These are phyloP conservation scores for Bauhinia variegata DNA, from an alignment of 306 rosid genomes.

Conservation along the genomic window DNA sequence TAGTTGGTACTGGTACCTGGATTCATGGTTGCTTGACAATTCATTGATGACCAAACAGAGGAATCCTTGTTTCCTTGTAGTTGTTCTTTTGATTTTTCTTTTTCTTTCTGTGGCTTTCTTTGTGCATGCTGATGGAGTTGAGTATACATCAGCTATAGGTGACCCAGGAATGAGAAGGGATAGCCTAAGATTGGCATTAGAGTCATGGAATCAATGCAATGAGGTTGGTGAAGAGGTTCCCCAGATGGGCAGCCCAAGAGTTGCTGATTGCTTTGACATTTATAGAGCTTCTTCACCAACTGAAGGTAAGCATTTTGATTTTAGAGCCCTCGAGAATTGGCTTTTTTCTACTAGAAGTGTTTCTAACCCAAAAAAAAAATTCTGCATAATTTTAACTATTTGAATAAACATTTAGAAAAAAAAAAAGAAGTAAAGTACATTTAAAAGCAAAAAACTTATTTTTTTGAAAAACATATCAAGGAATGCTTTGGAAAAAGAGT, in stretches of 20 bases:
- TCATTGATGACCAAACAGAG: conserved; percentile 15
- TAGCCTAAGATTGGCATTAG: conserved; percentile 56
- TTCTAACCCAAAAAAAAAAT: too few relatives aligned
- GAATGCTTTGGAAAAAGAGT: too few relatives aligned
- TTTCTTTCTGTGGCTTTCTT: not conserved
- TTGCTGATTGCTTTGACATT: conserved; percentile 61
- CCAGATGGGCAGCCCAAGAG: conserved; percentile 62
- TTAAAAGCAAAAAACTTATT: too few relatives aligned
- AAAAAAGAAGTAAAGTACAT: too few relatives aligned
- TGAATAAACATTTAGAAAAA: too few relatives aligned
- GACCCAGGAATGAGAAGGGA: conserved; percentile 66
- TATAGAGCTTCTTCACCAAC: conserved; percentile 22
- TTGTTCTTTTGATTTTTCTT: conserved; percentile 13
- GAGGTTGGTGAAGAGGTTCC: conserved; percentile 64
- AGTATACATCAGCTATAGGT: conserved; percentile 52
- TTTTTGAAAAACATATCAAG: too few relatives aligned
- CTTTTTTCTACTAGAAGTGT: too few relatives aligned
- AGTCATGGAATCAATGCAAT: conserved; percentile 75
- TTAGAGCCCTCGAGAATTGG: too few relatives aligned
- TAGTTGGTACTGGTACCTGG: too few relatives aligned
- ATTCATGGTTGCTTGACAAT: not conserved
- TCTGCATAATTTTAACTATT: too few relatives aligned
- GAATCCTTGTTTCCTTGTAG: conserved; percentile 22
- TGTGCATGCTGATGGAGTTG: conserved; percentile 1
- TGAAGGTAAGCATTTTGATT: conserved; percentile 27